phyloP scores from a whole-genome alignment of 805 yeast genomes.

The Lipomyces orientalis region DNA sequence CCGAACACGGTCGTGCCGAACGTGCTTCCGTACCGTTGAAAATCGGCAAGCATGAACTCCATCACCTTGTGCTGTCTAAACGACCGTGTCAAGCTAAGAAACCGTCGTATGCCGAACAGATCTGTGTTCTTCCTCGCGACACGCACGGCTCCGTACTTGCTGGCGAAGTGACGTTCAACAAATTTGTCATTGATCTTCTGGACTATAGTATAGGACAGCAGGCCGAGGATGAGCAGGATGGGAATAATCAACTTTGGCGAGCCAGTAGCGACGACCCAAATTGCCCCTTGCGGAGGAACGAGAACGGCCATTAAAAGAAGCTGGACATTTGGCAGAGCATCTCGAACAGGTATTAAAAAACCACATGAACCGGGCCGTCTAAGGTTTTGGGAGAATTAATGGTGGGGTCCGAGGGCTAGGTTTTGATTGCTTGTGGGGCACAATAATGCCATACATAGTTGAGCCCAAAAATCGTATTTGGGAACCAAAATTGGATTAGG shows the following conservation, averaged over 20 bases:
- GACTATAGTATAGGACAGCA: not conserved
- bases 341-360: not conserved
- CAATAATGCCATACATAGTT: too few species aligned
- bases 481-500: too few species aligned
- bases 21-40: not conserved
- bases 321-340: not conserved
- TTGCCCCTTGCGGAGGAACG: not conserved
- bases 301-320: not conserved
- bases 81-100: not conserved
- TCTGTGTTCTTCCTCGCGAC: not conserved
- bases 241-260: not conserved
- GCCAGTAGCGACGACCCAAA: not conserved
- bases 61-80: not conserved
- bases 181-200: not conserved
- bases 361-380: not conserved
- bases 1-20: not conserved
- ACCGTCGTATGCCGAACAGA: not conserved
- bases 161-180: not conserved
- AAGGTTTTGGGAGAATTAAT: not conserved
- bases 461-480: too few species aligned
- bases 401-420: not conserved
- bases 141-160: not conserved
- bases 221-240: not conserved
- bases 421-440: not conserved
- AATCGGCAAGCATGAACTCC: not conserved